Evolutionary conservation across 164 flowering plant species (phyloP).

Genomic region (Vitis cinerea): DNA sequence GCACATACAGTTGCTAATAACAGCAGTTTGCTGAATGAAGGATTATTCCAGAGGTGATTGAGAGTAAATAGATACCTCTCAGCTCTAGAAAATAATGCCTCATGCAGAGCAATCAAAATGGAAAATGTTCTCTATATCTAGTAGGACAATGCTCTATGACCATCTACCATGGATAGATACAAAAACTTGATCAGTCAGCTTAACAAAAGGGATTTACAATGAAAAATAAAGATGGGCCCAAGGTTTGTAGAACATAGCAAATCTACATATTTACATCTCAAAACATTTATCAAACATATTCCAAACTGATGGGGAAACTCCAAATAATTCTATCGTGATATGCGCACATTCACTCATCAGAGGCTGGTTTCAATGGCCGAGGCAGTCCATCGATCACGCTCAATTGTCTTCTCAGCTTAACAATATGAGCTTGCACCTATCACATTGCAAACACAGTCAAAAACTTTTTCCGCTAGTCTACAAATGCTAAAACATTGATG

Average conservation of each 20-base stretch:
- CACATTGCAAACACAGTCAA: conserved; percentile 4
- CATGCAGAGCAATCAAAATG: too few species aligned
- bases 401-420: conserved; percentile 64
- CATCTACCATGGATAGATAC: too few species aligned
- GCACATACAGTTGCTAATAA: too few species aligned
- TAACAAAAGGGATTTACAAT: neutral
- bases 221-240: neutral
- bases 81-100: too few species aligned
- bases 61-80: too few species aligned
- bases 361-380: conserved; percentile 36
- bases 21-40: too few species aligned
- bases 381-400: conserved; percentile 59
- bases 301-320: conserved; percentile 3
- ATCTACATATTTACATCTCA: conserved; percentile 1
- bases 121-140: too few species aligned
- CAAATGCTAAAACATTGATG: neutral
- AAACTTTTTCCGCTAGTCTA: neutral
- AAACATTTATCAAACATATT: neutral
- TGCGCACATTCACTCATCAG: conserved; percentile 40
- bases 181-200: neutral
- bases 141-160: too few species aligned
- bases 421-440: conserved; percentile 82
- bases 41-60: too few species aligned
- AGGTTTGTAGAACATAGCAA: neutral
- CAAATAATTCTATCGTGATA: conserved; percentile 5